These are phyloP conservation scores for Pichia cactophila DNA, from an alignment of 1,139 yeast species.

Conservation along the genomic window DNA sequence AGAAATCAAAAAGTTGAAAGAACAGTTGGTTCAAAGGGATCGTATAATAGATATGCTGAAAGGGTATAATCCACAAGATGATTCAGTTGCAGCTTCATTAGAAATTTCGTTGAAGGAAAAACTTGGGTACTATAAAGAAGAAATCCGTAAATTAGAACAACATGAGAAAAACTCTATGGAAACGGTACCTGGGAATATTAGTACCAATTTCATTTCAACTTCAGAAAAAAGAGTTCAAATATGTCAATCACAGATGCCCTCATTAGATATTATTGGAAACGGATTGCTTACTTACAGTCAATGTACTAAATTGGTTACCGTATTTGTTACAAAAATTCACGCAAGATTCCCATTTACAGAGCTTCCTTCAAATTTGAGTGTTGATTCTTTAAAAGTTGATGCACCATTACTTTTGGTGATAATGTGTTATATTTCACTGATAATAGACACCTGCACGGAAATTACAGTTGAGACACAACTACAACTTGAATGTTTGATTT, in stretches of 20 bases:
- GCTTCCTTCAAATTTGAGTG: slow-evolving; percentile 37
- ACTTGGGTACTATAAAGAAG: slow-evolving; percentile 22
- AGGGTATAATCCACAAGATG: slow-evolving; percentile 13
- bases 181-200: background rate
- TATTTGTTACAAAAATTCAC: slow-evolving; percentile 37
- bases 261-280: slow-evolving; percentile 38
- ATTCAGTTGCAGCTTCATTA: background rate
- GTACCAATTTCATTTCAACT: slow-evolving; percentile 4
- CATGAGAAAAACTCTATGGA: slow-evolving; percentile 16
- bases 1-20: slow-evolving; percentile 13
- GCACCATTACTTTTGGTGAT: slow-evolving; percentile 60
- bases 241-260: slow-evolving; percentile 25
- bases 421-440: slow-evolving; percentile 55
- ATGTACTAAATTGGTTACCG: slow-evolving; percentile 39
- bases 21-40: slow-evolving; percentile 16
- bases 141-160: slow-evolving; percentile 30
- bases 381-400: slow-evolving; percentile 40
- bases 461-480: slow-evolving; percentile 33
- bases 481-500: slow-evolving; percentile 51
- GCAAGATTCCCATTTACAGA: slow-evolving; percentile 47
- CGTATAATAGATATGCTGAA: slow-evolving; percentile 10
- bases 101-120: slow-evolving; percentile 6
- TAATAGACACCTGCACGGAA: slow-evolving; percentile 31
- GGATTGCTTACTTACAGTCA: slow-evolving; percentile 44
- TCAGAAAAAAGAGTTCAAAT: slow-evolving; percentile 37